Evolutionary conservation across 176 grass and related monocot species (phyloP).

Genomic region (Typha latifolia): DNA sequence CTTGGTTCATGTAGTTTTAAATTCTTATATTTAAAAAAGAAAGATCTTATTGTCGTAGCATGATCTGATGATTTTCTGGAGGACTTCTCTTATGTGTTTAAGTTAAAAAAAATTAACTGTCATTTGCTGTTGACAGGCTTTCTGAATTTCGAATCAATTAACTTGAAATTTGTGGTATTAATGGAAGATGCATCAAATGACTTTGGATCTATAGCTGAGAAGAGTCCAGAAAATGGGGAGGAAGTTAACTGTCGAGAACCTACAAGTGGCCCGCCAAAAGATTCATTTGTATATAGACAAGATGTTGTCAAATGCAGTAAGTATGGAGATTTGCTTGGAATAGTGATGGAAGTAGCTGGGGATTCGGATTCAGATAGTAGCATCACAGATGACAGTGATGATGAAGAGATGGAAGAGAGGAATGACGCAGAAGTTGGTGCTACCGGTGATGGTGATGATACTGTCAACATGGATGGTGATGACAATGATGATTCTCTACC

Average conservation of each 20-base stretch:
- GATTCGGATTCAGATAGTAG: conserved; percentile 84
- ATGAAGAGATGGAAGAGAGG: conserved; percentile 37
- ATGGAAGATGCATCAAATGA: conserved; percentile 36
- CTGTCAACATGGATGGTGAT: conserved; percentile 26
- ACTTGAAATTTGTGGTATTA: neutral
- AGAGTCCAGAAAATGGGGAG: conserved; percentile 21
- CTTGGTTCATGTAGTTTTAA: too few relatives aligned
- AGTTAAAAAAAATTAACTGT: too few relatives aligned
- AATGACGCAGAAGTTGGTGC: conserved; percentile 16
- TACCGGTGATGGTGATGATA: conserved; percentile 34
- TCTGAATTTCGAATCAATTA: neutral
- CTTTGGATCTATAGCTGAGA: conserved; percentile 10
- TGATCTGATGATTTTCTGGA: too few relatives aligned
- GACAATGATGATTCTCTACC: conserved; percentile 50
- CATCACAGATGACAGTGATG: conserved; percentile 49
- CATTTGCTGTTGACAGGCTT: too few relatives aligned
- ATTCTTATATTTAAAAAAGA: too few relatives aligned
- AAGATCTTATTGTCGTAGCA: too few relatives aligned
- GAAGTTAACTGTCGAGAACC: conserved; percentile 15
- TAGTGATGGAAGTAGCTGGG: conserved; percentile 78
- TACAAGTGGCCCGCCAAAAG: conserved; percentile 17
- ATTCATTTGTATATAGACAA: conserved; percentile 61
- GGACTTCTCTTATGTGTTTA: too few relatives aligned
- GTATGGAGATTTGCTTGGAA: conserved; percentile 34
- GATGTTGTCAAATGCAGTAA: conserved; percentile 70